Evolutionary conservation across 768 basidiomycete genomes (phyloP), one percentile per base, ranked within the genome.

Genomic region (Suillus variegatus): DNA sequence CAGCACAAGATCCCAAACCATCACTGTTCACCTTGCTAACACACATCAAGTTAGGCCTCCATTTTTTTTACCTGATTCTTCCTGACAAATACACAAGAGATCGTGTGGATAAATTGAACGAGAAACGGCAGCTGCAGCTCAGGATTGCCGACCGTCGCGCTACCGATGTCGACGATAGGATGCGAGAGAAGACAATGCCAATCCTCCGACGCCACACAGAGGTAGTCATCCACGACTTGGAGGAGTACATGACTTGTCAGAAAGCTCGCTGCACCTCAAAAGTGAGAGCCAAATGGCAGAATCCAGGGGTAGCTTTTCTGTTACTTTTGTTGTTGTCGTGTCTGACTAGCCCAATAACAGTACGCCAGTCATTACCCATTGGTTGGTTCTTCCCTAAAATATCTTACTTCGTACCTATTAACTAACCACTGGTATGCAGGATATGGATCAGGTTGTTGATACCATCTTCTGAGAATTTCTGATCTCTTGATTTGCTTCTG

Each of bases 1-100:
- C 44, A 75, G 75, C 65, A n/a, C 38, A 38, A 44, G 66, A 72
- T 6, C 72, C 68, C 10, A 63, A 65, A 18, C 68, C 74, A 9
- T 77, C 74, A 32, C 44, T 75, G 40, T n/a, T 36, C 14, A 65
- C 71, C 54, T 66, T 75, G 18, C n/a, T 75, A 9, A 25, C 64
- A 6, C 62, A 64, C 46, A 65, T 76, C 28, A 75, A 72, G 75
- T 75, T 64, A n/a, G 73, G 64, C 14, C 9, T 25, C 9, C 1
- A 8, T 35, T 38, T 54, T 52, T 5, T 52, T 5, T 36, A 40
- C 18, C 6, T 28, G n/a, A 1, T 13, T 14, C 43, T 64, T 60
- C 3, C 46, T 13, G 14, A 6, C 57, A 41, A 7, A 57, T 63
- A 1, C 4, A 56, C 32, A 56, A 74, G 74, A 55, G 12, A 58